A percentile compares a stretch with the other conserved stretches of the same genome.
phyloP scores from a whole-genome alignment of 371 early-diverging fungal species.

The Apophysomyces variabilis region DNA sequence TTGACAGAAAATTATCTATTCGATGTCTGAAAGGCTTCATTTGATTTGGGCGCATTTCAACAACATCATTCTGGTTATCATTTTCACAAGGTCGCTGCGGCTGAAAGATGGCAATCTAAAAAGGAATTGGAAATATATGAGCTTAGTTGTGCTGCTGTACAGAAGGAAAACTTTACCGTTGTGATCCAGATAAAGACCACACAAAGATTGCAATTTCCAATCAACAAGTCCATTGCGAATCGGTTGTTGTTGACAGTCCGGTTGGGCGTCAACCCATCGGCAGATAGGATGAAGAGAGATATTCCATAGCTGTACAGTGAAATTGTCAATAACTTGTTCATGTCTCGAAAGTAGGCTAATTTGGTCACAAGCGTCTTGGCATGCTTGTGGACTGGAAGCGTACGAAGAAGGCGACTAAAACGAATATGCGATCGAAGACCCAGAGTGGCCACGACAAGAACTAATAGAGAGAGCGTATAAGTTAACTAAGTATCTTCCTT shows the following conservation, averaged over 20 bases:
- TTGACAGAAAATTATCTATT: not conserved
- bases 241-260: conserved; percentile 36
- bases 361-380: conserved; percentile 30
- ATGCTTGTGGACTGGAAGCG: conserved; percentile 1
- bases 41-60: not conserved
- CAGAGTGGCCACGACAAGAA: conserved; percentile 36
- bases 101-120: conserved; percentile 51
- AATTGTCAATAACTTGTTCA: conserved; percentile 48
- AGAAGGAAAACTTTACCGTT: conserved; percentile 27
- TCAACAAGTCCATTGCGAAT: conserved; percentile 42
- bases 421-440: conserved; percentile 48
- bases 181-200: conserved; percentile 39
- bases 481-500: not conserved
- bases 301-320: conserved; percentile 34
- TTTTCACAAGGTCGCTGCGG: conserved; percentile 25
- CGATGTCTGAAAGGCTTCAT: not conserved
- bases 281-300: conserved; percentile 40
- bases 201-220: conserved; percentile 38
- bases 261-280: conserved; percentile 40
- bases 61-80: not conserved
- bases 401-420: conserved; percentile 32
- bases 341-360: conserved; percentile 51
- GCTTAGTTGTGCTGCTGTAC: not conserved
- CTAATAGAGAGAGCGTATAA: conserved; percentile 15
- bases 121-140: not conserved